Base-by-base conservation (phyloP, 257 asterid species). In the Leptodermis oblonga region DNA sequence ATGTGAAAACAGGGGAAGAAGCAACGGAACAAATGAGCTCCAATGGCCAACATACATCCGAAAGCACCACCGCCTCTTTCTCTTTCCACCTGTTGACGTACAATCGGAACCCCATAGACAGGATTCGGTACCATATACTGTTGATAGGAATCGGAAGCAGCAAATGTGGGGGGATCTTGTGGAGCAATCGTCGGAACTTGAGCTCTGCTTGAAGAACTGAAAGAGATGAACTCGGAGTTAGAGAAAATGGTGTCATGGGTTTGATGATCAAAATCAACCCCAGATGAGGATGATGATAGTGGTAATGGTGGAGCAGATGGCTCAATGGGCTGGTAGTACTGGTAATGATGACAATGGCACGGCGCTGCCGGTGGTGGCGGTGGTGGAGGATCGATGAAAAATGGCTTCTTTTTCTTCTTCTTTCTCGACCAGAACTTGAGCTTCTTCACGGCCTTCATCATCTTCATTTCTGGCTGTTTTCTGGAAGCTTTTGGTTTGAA, bases 271-370 rank as follows among this genome's bases (percentile, higher is more conserved):
- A 61, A 75, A 20, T 86, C 87, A 34, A 83, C 56, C 90, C 88
- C 0, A 25, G 60, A 51, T 10, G 69, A 65, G 1, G 70, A 64
- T 13, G 69, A 65, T 43, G 69, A 46, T 66, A 37, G 3, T 17
- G 92, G 94, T 69, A 89, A 36, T 0, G 92, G 94, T 6, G 96
- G 96, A 36, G 93, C 93, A 0, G 93, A 86, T 1, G 95, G 95
- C 76, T 82, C 80, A 69, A 77, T 67, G 6, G 84, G 81, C 67
- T 71, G 73, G 51, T 75, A 62, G 64, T 70, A 77, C 1, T 67
- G 80, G 72, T 77, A 70, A 36, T n/a, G 69, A 42, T 68, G 72
- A 37, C 43, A 69, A 74, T 20, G 80, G 79, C 20, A 43, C 0
- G 84, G 66, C 7, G 85, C 82, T 9, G 82, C 77, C 20, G 77